Evolutionary conservation across 768 basidiomycete species (phyloP), one percentile per base, ranked within the genome.

Genomic region (Lyophyllum atratum): DNA sequence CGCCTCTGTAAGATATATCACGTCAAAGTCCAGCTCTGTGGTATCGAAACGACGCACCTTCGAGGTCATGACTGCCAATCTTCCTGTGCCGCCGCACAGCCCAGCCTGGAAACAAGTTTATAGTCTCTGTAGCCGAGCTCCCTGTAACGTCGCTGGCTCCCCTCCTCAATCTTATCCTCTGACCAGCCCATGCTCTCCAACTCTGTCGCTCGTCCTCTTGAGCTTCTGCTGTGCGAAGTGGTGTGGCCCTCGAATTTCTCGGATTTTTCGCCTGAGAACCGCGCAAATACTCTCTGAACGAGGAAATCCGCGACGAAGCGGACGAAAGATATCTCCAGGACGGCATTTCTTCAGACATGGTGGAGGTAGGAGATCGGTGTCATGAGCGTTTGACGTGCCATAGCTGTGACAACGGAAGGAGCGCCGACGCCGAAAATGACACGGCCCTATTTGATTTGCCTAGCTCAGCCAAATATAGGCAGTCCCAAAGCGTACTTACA

Each of bases 21-120:
- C 25, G 31, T 51, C 42, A 46, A 28, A 43, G 37, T 19, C 47
- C 12, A 26, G 8, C 12, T 4, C 4, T 15, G 17, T 22, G 34
- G 21, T 4, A 40, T 17, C 10, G 15, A 8, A 12, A 49, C 6
- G 34, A 73, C 71, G 60, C 48, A 70, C 73, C 65, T 64, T 68
- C 66, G 46, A 49, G 55, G 40, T 64, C 54, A 19, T 40, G 59
- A 17, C 21, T 50, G 47, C 42, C 62, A 39, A 59, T 61, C 45
- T 56, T 63, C 15, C 60, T 70, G 65, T 82, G 85, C 26, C 81
- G 72, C 50, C 83, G 76, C 6, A 81, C 79, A 2, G 91, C 92
- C 90, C 91, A 94, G 2, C 92, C 90, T 4, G 92, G 92, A 71
- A 93, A 93, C 22, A 92, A 65, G 17, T 78, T 75, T 3, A 89